These are phyloP conservation scores for Neopestalotiopsis sp. DNA, from an alignment of 2,329 filamentous ascomycete genomes.

Conservation along the genomic window DNA sequence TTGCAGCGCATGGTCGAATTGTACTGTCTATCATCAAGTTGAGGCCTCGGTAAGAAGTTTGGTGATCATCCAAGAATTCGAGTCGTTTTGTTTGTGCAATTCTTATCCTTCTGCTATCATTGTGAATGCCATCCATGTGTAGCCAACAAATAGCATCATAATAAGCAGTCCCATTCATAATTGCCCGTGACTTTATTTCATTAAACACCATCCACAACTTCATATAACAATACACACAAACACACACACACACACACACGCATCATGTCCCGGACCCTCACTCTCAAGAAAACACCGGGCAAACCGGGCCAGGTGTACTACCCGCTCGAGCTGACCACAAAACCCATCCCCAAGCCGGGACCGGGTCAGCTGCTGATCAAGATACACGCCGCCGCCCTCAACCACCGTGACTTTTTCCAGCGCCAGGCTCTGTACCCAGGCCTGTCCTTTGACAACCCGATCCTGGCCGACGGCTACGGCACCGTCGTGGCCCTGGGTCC, in stretches of 20 bases:
- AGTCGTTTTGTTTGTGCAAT: background rate
- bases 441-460: slow-evolving; percentile 76
- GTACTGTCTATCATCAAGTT: background rate
- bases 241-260: no score
- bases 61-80: background rate
- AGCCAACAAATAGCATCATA: background rate
- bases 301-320: slow-evolving; percentile 91
- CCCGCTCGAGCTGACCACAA: slow-evolving; percentile 67
- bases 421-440: slow-evolving; percentile 90
- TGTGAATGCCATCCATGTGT: background rate
- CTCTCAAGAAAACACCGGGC: slow-evolving; percentile 73
- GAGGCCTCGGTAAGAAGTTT: background rate
- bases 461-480: slow-evolving; percentile 85
- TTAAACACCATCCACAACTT: background rate
- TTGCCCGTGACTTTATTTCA: background rate
- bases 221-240: background rate
- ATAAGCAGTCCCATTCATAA: background rate
- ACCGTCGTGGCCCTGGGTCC: slow-evolving; percentile 70
- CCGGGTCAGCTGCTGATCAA: slow-evolving; percentile 75
- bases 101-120: background rate
- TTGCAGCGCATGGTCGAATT: background rate
- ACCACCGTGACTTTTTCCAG: slow-evolving; percentile 95
- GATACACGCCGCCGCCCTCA: slow-evolving; percentile 81
- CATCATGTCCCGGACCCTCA: slow-evolving; percentile 61
- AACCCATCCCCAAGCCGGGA: slow-evolving; percentile 67